A percentile compares a stretch with the other conserved stretches of the same genome.
phyloP scores from a whole-genome alignment of 352 stramenopile genomes.

The Thraustochytrium striatum region DNA sequence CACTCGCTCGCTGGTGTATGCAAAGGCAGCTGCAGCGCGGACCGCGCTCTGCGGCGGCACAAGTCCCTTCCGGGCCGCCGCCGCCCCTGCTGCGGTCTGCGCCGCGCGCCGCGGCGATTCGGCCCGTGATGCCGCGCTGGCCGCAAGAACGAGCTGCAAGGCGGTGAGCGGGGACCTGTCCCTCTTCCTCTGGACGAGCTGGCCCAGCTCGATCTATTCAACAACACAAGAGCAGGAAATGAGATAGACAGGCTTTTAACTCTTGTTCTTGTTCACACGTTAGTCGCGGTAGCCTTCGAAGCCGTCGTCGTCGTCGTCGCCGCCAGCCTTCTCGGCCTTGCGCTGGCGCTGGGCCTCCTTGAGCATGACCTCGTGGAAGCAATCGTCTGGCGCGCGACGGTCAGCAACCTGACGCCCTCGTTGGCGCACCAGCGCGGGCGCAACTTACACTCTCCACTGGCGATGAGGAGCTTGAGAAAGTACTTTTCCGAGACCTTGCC shows the following conservation, averaged over 20 bases:
- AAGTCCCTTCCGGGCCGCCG: too few species aligned
- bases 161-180: too few species aligned
- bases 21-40: too few species aligned
- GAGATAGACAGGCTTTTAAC: slow-evolving; percentile 1
- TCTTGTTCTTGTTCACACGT: slow-evolving; percentile 30
- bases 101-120: too few species aligned
- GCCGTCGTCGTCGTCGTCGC: slow-evolving; percentile 16
- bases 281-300: slow-evolving; percentile 9
- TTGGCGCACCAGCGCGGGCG: slow-evolving; percentile 14
- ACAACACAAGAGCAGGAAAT: too few species aligned
- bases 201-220: too few species aligned
- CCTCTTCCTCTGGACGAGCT: too few species aligned
- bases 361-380: slow-evolving; percentile 60
- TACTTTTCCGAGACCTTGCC: background rate
- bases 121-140: too few species aligned
- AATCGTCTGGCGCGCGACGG: slow-evolving; percentile 56
- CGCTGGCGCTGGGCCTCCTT: slow-evolving; percentile 53
- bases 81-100: too few species aligned
- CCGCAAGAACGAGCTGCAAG: too few species aligned
- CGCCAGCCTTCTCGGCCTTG: background rate
- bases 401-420: slow-evolving; percentile 55
- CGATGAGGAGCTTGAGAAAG: slow-evolving; percentile 42
- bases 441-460: slow-evolving; percentile 46
- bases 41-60: too few species aligned
- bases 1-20: too few species aligned